phyloP scores from a whole-genome alignment of 2,329 filamentous ascomycete genomes.

The Scorias spongiosa region DNA sequence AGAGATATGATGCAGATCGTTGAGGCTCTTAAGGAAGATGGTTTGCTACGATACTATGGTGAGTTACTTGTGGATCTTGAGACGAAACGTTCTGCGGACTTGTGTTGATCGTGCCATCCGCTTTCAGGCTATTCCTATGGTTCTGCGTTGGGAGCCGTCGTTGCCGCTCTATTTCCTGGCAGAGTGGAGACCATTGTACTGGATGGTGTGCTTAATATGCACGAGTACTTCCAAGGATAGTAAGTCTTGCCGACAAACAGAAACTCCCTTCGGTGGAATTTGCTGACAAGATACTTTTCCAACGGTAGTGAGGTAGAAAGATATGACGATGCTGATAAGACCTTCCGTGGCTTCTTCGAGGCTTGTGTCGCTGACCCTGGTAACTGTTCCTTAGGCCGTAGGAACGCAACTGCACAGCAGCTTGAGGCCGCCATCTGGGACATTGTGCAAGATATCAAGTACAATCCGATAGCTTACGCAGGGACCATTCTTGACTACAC shows the following conservation, averaged over 20 bases:
- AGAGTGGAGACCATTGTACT: slow-evolving; percentile 34
- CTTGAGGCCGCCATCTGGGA: not conserved
- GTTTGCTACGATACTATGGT: slow-evolving; percentile 26
- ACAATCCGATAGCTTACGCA: not conserved
- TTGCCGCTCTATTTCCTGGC: no score
- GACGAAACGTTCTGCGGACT: slow-evolving; percentile 37
- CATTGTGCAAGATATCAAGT: not conserved
- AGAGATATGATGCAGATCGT: slow-evolving; percentile 31
- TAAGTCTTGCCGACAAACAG: not conserved
- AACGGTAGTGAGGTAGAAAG: not conserved
- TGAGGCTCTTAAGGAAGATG: slow-evolving; percentile 29
- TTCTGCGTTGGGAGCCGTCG: no score
- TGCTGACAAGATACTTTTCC: not conserved
- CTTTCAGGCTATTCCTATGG: no score
- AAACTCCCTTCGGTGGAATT: not conserved
- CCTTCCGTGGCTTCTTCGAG: not conserved
- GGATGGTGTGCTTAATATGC: slow-evolving; percentile 18
- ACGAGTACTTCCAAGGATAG: slow-evolving; percentile 2
- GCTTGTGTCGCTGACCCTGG: not conserved
- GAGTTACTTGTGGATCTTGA: slow-evolving; percentile 37
- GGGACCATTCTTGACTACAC: not conserved
- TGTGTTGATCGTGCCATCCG: slow-evolving; percentile 28
- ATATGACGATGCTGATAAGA: not conserved
- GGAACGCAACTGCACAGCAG: not conserved
- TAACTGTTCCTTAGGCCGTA: not conserved